A percentile compares a stretch with the other conserved stretches of the same genome.
phyloP scores from a whole-genome alignment of 2,329 filamentous ascomycete species.

The Colletotrichum incanum region DNA sequence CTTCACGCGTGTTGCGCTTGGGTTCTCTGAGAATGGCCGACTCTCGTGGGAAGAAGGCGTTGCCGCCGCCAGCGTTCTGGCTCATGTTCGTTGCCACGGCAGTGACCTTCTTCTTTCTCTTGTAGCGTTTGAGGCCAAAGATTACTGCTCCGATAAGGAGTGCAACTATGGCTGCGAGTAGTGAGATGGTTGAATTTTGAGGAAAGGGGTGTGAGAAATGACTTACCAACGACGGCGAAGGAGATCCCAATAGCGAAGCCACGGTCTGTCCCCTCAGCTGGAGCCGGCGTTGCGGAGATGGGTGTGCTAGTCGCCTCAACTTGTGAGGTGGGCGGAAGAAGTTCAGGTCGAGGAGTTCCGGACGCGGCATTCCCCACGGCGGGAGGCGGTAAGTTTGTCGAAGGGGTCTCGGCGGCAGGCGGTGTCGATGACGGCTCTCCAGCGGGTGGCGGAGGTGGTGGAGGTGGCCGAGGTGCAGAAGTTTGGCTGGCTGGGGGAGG shows the following conservation, averaged over 20 bases:
- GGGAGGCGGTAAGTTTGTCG: constrained; percentile 9
- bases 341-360: neutral
- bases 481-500: constrained; percentile 8
- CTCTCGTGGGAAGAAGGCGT: constrained; percentile 9
- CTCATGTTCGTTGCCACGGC: constrained; percentile 32
- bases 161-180: constrained; percentile 2
- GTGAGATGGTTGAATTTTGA: neutral
- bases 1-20: constrained; percentile 25
- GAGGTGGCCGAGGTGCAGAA: neutral
- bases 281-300: constrained; percentile 8
- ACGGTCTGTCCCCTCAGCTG: constrained; percentile 1
- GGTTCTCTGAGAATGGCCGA: constrained; percentile 24
- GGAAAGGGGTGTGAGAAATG: accelerated
- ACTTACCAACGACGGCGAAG: constrained; percentile 30
- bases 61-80: constrained; percentile 7
- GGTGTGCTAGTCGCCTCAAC: constrained; percentile 6
- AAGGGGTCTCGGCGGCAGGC: constrained; percentile 18
- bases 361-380: constrained; percentile 29
- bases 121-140: constrained; percentile 25
- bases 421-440: neutral
- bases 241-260: constrained; percentile 20
- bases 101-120: constrained; percentile 33
- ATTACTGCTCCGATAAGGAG: constrained; percentile 30
- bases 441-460: neutral
- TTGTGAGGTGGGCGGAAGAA: constrained; percentile 26